Evolutionary conservation across 148 eudicot genomes (phyloP).

Genomic region (Cornus suecica): DNA sequence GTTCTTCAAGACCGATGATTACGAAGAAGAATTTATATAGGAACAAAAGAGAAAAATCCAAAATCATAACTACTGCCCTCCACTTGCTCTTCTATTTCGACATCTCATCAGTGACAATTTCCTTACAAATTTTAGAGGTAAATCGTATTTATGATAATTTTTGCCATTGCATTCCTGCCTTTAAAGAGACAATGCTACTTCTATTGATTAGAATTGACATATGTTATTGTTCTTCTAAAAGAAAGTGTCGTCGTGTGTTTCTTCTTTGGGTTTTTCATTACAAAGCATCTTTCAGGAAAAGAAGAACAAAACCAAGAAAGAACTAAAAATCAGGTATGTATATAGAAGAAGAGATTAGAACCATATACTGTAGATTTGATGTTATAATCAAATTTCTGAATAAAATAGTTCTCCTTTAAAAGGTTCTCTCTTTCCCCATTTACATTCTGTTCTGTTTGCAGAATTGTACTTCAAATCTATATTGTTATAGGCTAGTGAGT

Average conservation of each 20-base stretch:
- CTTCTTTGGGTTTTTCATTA: neutral
- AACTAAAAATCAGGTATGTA: neutral
- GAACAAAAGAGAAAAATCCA: neutral
- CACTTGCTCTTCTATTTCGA: slow-evolving; percentile 3
- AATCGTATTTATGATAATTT: neutral
- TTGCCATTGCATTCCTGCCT: neutral
- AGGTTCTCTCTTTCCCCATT: neutral
- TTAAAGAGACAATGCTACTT: neutral
- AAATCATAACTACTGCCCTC: neutral
- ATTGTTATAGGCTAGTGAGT: too few relatives aligned
- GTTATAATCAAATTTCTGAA: slow-evolving; percentile 2
- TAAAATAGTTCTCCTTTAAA: neutral
- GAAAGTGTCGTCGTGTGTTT: neutral
- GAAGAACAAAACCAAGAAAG: slow-evolving; percentile 2
- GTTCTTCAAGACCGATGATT: neutral
- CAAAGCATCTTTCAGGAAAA: neutral
- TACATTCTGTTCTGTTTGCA: neutral
- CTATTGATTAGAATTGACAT: neutral
- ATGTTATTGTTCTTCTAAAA: neutral
- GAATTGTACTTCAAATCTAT: too few relatives aligned
- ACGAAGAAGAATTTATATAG: slow-evolving; percentile 7
- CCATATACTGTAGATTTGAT: neutral
- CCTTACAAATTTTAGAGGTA: neutral
- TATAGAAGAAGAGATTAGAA: neutral
- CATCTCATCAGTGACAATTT: neutral